Evolutionary conservation across 2,329 filamentous ascomycete species (phyloP).

Genomic region (Cladosporium sp.): DNA sequence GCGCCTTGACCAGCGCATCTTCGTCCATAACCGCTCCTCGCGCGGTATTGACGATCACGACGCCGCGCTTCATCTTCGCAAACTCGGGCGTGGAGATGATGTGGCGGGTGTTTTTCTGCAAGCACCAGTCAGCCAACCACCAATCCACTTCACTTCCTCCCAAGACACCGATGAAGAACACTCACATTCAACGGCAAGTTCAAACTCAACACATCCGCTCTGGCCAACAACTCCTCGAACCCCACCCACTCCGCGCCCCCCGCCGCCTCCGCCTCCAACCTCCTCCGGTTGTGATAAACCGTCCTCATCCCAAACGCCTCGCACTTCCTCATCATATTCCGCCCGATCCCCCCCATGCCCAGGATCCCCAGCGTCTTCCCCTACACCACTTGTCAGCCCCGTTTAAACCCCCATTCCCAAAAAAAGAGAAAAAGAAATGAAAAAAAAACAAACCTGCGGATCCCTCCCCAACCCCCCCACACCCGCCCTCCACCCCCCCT

Average conservation of each 20-base stretch:
- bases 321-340: conserved; percentile 68
- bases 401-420: no score
- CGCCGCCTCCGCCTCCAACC: conserved; percentile 50
- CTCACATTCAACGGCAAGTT: conserved; percentile 76
- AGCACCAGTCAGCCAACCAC: not conserved
- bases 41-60: conserved; percentile 76
- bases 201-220: conserved; percentile 70
- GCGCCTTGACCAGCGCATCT: conserved; percentile 66
- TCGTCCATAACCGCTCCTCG: conserved; percentile 79
- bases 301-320: conserved; percentile 69
- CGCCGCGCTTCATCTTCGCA: conserved; percentile 67
- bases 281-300: conserved; percentile 66
- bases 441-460: conserved; percentile 37
- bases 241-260: conserved; percentile 60
- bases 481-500: conserved; percentile 57
- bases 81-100: conserved; percentile 69
- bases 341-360: conserved; percentile 80
- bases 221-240: conserved; percentile 65
- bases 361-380: conserved; percentile 74
- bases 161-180: conserved; percentile 17
- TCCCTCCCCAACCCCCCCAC: conserved; percentile 60
- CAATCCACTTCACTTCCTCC: not conserved
- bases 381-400: not conserved
- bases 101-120: conserved; percentile 60
- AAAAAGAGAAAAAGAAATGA: no score